phyloP scores from a whole-genome alignment of 1,284 basidiomycete genomes.

The Pseudozyma sp. region DNA sequence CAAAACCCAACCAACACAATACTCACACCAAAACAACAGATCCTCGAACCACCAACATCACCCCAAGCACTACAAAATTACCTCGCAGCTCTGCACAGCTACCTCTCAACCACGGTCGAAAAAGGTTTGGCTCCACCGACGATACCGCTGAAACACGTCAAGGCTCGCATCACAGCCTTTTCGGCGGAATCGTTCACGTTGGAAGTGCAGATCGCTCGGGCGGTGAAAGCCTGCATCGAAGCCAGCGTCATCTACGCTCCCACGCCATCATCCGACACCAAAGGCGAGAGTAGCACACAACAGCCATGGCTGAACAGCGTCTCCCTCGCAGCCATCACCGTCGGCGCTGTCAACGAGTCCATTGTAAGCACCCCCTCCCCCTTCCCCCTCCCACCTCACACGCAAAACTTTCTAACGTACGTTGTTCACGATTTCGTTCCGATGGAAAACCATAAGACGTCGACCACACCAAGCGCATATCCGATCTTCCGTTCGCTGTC shows the following conservation, averaged over 20 bases:
- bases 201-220: slow-evolving; percentile 14
- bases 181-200: slow-evolving; percentile 10
- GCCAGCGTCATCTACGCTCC: slow-evolving; percentile 5
- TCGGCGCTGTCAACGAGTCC: slow-evolving; percentile 23
- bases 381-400: neutral
- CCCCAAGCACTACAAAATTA: slow-evolving; percentile 17
- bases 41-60: slow-evolving; percentile 12
- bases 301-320: slow-evolving; percentile 4
- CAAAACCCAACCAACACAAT: slow-evolving; percentile 15
- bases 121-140: slow-evolving; percentile 13
- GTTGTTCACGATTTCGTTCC: too few relatives aligned
- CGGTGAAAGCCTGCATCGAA: slow-evolving; percentile 28
- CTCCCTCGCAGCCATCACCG: slow-evolving; percentile 10
- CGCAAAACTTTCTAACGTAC: too few relatives aligned
- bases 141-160: slow-evolving; percentile 20
- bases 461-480: slow-evolving; percentile 25
- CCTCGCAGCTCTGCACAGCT: slow-evolving; percentile 20
- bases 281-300: neutral
- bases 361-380: slow-evolving; percentile 8
- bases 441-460: neutral
- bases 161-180: slow-evolving; percentile 17
- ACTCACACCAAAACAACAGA: slow-evolving; percentile 1
- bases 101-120: slow-evolving; percentile 20
- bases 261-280: neutral
- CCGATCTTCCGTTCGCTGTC: slow-evolving; percentile 31